phyloP scores from a whole-genome alignment of 805 yeast genomes.

The Barnettozyma siamensis region DNA sequence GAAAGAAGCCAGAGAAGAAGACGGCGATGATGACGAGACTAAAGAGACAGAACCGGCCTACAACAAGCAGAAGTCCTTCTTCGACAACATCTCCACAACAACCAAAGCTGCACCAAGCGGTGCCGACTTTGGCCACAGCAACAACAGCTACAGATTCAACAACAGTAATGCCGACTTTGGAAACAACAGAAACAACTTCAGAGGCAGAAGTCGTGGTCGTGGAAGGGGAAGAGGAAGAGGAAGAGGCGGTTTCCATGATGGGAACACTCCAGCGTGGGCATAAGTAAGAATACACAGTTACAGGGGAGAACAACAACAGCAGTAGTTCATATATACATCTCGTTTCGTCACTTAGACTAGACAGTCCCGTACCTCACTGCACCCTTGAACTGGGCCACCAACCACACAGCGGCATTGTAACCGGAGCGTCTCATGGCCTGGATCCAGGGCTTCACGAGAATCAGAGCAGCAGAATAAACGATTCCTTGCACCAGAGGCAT shows the following conservation, averaged over 20 bases:
- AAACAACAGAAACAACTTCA: slow-evolving; percentile 1
- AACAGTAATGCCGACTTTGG: slow-evolving; percentile 6
- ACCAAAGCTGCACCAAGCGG: slow-evolving; percentile 28
- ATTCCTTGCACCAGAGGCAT: slow-evolving; percentile 10
- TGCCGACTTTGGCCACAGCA: slow-evolving; percentile 27
- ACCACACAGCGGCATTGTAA: slow-evolving; percentile 1
- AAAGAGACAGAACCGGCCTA: slow-evolving; percentile 34
- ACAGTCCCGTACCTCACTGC: slow-evolving; percentile 6
- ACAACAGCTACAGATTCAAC: slow-evolving; percentile 16
- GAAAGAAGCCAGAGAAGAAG: slow-evolving; percentile 9
- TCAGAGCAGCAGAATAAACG: slow-evolving; percentile 1
- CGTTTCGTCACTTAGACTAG: too few species aligned
- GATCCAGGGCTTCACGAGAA: slow-evolving; percentile 8
- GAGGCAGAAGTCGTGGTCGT: slow-evolving; percentile 16
- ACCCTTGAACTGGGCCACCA: slow-evolving; percentile 3
- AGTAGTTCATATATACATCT: too few species aligned
- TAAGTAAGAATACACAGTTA: too few species aligned
- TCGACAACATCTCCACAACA: slow-evolving; percentile 77
- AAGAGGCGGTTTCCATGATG: slow-evolving; percentile 3
- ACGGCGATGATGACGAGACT: slow-evolving; percentile 4
- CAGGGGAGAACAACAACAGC: too few species aligned
- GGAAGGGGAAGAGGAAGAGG: slow-evolving; percentile 8
- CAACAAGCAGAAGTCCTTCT: slow-evolving; percentile 79
- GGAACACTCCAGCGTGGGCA: slow-evolving; percentile 6
- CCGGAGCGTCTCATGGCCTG: slow-evolving; percentile 3